Percentiles rank a stretch among this genome's conserved stretches.
phyloP scores from a whole-genome alignment of 768 basidiomycete species.

The Russula dissimulans region DNA sequence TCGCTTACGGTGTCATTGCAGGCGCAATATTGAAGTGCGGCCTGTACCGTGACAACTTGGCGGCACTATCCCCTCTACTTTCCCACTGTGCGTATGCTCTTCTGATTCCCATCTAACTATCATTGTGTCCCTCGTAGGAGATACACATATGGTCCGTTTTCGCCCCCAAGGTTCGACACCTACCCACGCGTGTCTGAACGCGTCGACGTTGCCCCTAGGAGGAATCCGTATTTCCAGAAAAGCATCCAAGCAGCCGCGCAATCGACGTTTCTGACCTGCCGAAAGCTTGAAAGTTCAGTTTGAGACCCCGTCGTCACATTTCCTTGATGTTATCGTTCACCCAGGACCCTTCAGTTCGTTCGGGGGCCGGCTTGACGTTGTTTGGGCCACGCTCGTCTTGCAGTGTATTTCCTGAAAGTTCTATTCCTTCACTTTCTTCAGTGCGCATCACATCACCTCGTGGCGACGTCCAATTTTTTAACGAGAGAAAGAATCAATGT shows the following conservation, averaged over 20 bases:
- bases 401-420: too few species aligned
- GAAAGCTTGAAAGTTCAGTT: not conserved
- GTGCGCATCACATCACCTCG: too few species aligned
- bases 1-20: too few species aligned
- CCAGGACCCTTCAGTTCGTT: too few species aligned
- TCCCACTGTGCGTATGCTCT: not conserved
- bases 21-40: conserved; percentile 43
- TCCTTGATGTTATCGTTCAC: not conserved
- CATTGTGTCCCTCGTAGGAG: not conserved
- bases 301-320: not conserved
- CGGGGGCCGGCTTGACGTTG: too few species aligned
- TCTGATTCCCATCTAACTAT: not conserved
- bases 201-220: not conserved
- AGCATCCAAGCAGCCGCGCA: not conserved
- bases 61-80: conserved; percentile 51
- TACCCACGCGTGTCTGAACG: not conserved
- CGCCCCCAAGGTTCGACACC: not conserved
- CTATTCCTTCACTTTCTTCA: too few species aligned
- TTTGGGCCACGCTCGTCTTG: too few species aligned
- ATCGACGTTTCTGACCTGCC: not conserved
- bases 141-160: not conserved
- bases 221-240: not conserved
- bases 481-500: too few species aligned
- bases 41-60: conserved; percentile 64
- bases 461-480: too few species aligned